phyloP scores from a whole-genome alignment of 192 early-diverging fungal genomes.

The Mortierella claussenii region DNA sequence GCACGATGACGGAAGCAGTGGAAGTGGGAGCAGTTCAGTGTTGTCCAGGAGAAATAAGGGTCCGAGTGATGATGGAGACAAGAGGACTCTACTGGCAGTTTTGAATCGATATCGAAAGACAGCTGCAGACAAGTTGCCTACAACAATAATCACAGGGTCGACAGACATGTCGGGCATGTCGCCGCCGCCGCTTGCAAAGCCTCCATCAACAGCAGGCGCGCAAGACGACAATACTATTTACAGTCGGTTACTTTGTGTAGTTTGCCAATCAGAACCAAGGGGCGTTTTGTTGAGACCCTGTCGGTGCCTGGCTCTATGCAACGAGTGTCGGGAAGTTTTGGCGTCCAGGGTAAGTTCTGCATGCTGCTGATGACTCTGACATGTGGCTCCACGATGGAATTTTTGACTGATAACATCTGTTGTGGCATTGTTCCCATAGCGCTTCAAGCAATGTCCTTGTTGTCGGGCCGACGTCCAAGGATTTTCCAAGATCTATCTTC shows the following conservation, averaged over 20 bases:
- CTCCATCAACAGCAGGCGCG: conserved; percentile 3
- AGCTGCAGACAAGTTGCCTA: not conserved
- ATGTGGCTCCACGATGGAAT: not conserved
- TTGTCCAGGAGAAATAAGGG: not conserved
- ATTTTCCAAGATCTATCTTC: conserved; percentile 45
- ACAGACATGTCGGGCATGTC: not conserved
- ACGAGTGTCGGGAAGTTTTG: conserved; percentile 46
- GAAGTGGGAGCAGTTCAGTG: conserved; percentile 1
- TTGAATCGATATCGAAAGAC: conserved; percentile 28
- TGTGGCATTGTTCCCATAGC: conserved; percentile 1
- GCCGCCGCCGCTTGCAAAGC: conserved; percentile 16
- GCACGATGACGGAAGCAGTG: not conserved
- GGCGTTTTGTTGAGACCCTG: conserved; percentile 41
- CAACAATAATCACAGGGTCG: not conserved
- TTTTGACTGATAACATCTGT: not conserved
- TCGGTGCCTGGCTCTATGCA: conserved; percentile 49
- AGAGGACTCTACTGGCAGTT: conserved; percentile 16
- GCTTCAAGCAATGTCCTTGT: conserved; percentile 51
- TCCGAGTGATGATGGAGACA: conserved; percentile 1
- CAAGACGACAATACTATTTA: conserved; percentile 22
- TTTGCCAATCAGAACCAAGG: conserved; percentile 45
- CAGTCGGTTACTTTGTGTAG: conserved; percentile 38
- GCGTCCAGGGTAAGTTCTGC: conserved; percentile 36
- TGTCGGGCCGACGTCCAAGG: conserved; percentile 52
- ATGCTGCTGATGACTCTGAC: not conserved